phyloP scores from a whole-genome alignment of 129 eudicot genomes.

The Flaveria robusta region DNA sequence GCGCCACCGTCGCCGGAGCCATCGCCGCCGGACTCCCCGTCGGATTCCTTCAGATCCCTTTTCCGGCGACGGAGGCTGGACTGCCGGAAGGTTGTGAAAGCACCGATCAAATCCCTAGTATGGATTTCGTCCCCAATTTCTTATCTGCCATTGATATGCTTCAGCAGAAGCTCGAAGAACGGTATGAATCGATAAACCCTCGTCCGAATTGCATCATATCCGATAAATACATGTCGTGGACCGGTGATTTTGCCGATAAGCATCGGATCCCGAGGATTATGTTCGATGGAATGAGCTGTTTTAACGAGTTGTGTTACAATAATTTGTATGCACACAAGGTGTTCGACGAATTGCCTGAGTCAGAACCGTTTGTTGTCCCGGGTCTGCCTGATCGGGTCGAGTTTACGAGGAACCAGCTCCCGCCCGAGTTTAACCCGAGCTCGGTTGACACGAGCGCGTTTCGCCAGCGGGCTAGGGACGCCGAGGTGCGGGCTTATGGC shows the following conservation, averaged over 20 bases:
- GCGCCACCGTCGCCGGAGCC: conserved; percentile 9
- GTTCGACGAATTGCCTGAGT: conserved; percentile 13
- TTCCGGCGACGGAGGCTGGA: conserved; percentile 52
- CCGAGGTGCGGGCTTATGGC: conserved; percentile 34
- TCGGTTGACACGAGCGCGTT: background rate
- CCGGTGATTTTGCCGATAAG: conserved; percentile 32
- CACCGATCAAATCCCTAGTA: conserved; percentile 43
- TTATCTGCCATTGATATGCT: conserved; percentile 34
- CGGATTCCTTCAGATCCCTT: conserved; percentile 30
- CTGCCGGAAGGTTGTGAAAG: conserved; percentile 62
- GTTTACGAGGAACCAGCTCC: conserved; percentile 40
- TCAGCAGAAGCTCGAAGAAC: conserved; percentile 29
- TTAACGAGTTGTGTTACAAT: conserved; percentile 37
- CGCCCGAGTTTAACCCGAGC: conserved; percentile 27
- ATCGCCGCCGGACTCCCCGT: conserved; percentile 36
- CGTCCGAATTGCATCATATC: conserved; percentile 37
- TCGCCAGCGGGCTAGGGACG: conserved; percentile 12
- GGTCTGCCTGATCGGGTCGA: conserved; percentile 49
- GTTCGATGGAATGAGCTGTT: conserved; percentile 54
- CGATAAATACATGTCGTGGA: conserved; percentile 43
- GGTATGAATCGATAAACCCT: conserved; percentile 29
- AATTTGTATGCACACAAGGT: conserved; percentile 23
- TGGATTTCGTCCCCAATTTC: conserved; percentile 27
- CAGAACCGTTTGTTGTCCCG: conserved; percentile 47
- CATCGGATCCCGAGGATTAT: conserved; percentile 42